phyloP scores from a whole-genome alignment of 73 alveolate species.

The Strombidium stylifer region DNA sequence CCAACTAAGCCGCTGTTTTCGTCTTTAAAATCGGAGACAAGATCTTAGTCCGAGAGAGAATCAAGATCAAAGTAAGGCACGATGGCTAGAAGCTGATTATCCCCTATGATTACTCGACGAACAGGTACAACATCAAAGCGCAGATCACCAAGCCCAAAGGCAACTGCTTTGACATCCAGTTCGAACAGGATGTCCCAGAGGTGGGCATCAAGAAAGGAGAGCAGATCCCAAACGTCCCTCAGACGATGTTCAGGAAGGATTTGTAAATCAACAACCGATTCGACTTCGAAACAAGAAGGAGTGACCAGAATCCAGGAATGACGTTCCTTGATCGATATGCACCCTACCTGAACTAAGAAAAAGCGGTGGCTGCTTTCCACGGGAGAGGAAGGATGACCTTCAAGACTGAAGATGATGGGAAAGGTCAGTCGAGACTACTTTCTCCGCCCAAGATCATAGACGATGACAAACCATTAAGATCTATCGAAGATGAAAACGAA shows the following conservation, averaged over 20 bases:
- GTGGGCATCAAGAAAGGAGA: neutral
- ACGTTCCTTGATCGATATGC: no score
- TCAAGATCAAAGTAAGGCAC: neutral
- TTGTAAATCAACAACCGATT: no score
- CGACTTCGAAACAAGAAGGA: no score
- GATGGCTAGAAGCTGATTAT: neutral
- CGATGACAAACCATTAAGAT: no score
- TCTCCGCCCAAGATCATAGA: no score
- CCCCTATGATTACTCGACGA: neutral
- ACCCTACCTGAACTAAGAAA: no score
- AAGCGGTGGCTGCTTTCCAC: no score
- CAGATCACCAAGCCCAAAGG: conserved; percentile 1
- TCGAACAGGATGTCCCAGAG: conserved; percentile 14
- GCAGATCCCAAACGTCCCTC: neutral
- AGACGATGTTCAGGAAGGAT: neutral
- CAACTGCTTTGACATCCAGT: neutral
- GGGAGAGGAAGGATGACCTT: no score
- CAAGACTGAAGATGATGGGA: no score
- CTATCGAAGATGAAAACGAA: no score
- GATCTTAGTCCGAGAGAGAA: neutral
- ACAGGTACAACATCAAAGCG: neutral
- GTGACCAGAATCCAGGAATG: no score
- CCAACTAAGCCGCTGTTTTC: neutral
- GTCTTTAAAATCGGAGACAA: neutral
- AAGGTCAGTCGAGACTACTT: no score